Evolutionary conservation across 169 alveolate genomes (phyloP).

Genomic region (Cryptosporidium viatorum): DNA sequence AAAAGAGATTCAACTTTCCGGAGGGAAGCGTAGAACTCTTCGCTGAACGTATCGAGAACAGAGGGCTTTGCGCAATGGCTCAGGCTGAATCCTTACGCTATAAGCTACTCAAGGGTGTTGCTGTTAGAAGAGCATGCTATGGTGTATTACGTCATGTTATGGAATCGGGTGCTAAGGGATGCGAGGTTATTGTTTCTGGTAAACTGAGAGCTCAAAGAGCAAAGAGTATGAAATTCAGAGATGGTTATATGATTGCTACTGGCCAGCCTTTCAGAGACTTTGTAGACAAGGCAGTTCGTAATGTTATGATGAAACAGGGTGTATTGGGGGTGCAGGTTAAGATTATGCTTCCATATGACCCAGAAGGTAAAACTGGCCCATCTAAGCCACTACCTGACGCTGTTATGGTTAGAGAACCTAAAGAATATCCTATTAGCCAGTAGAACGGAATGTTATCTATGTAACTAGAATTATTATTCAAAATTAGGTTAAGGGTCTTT

Average conservation of each 20-base stretch:
- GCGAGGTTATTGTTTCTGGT: conserved; percentile 99
- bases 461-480: conserved; percentile 9
- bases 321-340: conserved; percentile 92
- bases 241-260: conserved; percentile 98
- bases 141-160: conserved; percentile 96
- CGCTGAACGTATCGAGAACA: conserved; percentile 95
- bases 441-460: conserved; percentile 5
- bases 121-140: conserved; percentile 99
- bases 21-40: conserved; percentile 95
- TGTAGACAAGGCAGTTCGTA: conserved; percentile 98
- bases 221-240: conserved; percentile 98
- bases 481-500: conserved; percentile 8
- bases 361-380: conserved; percentile 96
- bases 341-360: conserved; percentile 98
- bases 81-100: conserved; percentile 99
- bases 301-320: conserved; percentile 99
- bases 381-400: conserved; percentile 95
- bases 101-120: conserved; percentile 96
- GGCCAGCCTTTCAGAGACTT: conserved; percentile 98
- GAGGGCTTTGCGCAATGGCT: conserved; percentile 99
- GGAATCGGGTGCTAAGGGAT: conserved; percentile 98
- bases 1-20: conserved; percentile 97
- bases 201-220: conserved; percentile 99
- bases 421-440: conserved; percentile 76
- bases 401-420: conserved; percentile 96